phyloP scores from a whole-genome alignment of 2,329 filamentous ascomycete species.

The Ophiostoma tasmaniense region DNA sequence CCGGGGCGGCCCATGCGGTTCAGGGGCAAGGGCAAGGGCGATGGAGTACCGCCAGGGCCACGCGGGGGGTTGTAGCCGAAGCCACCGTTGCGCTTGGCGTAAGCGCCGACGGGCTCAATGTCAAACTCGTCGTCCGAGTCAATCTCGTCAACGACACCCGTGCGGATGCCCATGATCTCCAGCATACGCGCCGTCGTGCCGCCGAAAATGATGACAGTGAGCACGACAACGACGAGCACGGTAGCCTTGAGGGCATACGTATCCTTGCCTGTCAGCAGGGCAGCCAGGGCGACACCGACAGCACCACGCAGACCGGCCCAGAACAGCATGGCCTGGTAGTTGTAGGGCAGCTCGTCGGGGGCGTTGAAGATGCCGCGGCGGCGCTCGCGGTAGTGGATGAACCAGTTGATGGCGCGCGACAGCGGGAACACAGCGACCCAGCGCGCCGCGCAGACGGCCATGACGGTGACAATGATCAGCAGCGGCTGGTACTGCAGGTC shows the following conservation, averaged over 20 bases:
- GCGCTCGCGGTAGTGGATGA: conserved; percentile 76
- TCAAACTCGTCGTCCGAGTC: conserved; percentile 99
- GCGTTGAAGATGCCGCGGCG: conserved; percentile 63
- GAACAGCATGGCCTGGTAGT: conserved; percentile 99
- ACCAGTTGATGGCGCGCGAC: conserved; percentile 81
- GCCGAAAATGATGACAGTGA: conserved; percentile 98
- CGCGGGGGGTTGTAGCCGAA: conserved; percentile 69
- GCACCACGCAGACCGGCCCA: conserved; percentile 95
- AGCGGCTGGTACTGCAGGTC: conserved; percentile 85
- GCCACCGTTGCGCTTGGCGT: conserved; percentile 71
- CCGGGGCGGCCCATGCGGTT: conserved; percentile 37
- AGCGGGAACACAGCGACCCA: conserved; percentile 94
- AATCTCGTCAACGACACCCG: conserved; percentile 91
- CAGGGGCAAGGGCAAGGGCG: conserved; percentile 45
- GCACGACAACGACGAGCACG: conserved; percentile 91
- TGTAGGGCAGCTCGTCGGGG: conserved; percentile 82
- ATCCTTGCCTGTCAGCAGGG: conserved; percentile 75
- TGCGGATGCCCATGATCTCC: conserved; percentile 92
- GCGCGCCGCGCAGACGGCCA: conserved; percentile 84
- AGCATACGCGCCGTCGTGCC: conserved; percentile 96
- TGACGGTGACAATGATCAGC: conserved; percentile 84
- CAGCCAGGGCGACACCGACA: conserved; percentile 88
- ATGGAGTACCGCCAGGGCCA: conserved; percentile 37
- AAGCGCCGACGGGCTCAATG: conserved; percentile 71
- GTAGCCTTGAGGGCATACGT: conserved; percentile 80